phyloP scores from a whole-genome alignment of 371 early-diverging fungal genomes.

The Syncephalastrum monosporum region DNA sequence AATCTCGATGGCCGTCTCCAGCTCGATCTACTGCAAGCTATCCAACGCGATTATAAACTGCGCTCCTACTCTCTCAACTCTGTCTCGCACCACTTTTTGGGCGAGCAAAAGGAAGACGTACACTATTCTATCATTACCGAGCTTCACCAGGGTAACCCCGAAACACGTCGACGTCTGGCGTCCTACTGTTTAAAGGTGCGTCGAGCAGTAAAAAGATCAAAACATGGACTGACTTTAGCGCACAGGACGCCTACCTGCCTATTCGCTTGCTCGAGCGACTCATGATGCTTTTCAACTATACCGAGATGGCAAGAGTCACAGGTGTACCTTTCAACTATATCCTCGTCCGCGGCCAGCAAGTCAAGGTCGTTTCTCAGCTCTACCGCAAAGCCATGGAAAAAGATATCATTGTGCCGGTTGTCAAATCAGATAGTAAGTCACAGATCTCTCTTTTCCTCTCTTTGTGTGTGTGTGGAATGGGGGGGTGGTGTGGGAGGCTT shows the following conservation, averaged over 20 bases:
- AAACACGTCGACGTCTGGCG: conserved; percentile 97
- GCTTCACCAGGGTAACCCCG: conserved; percentile 92
- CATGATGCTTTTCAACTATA: conserved; percentile 97
- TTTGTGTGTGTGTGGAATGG: no score
- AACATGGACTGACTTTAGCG: background rate
- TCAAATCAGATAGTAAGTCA: conserved; percentile 71
- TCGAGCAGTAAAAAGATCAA: background rate
- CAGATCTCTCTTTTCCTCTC: no score
- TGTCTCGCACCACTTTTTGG: conserved; percentile 96
- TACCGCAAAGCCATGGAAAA: conserved; percentile 88
- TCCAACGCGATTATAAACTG: conserved; percentile 97
- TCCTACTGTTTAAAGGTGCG: conserved; percentile 95
- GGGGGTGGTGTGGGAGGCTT: background rate
- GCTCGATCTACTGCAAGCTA: conserved; percentile 94
- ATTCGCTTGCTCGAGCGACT: conserved; percentile 95
- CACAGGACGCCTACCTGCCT: conserved; percentile 96
- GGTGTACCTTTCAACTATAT: conserved; percentile 98
- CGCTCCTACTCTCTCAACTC: conserved; percentile 98
- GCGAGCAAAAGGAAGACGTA: conserved; percentile 99
- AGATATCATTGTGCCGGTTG: conserved; percentile 90
- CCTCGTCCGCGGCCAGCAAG: conserved; percentile 95
- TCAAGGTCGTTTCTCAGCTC: conserved; percentile 97
- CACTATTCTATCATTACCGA: conserved; percentile 98
- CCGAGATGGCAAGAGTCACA: conserved; percentile 99
- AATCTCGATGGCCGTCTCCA: conserved; percentile 96